Conservation (phyloP, 768 basidiomycete species). For the Tephrocybe sp. region DNA sequence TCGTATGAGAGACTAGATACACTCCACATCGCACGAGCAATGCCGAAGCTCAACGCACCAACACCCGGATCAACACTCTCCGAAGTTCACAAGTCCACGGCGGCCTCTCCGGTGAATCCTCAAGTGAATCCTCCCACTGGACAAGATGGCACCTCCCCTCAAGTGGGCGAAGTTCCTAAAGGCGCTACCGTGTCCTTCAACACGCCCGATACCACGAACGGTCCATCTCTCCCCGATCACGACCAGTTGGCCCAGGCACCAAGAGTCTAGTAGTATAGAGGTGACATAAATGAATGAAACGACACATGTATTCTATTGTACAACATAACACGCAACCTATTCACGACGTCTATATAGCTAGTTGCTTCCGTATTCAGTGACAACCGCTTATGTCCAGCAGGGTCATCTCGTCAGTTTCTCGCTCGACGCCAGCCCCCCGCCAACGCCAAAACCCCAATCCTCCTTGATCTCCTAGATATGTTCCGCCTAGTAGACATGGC, state of each 20-base stretch:
- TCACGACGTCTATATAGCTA: too few species aligned
- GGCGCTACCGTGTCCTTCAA: background rate
- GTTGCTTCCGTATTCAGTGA: too few species aligned
- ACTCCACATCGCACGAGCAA: slow-evolving; percentile 1
- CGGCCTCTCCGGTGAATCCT: background rate
- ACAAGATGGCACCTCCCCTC: background rate
- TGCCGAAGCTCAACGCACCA: background rate
- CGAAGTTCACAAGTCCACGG: background rate
- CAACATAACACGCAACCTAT: background rate
- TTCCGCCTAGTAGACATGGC: background rate
- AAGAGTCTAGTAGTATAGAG: background rate
- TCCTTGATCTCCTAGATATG: background rate
- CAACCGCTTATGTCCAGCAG: too few species aligned
- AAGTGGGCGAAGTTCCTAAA: background rate
- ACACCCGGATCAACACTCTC: background rate
- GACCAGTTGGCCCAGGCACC: background rate
- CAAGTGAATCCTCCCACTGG: too few species aligned
- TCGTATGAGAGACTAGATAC: background rate
- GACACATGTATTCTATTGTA: background rate
- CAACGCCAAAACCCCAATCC: background rate
- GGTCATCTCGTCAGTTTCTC: too few species aligned
- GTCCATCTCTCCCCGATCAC: background rate
- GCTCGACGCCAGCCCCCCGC: background rate
- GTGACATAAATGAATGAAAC: background rate
- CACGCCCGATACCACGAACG: background rate